Conservation (phyloP, 495 filamentous ascomycete species). For the Neurospora africana region DNA sequence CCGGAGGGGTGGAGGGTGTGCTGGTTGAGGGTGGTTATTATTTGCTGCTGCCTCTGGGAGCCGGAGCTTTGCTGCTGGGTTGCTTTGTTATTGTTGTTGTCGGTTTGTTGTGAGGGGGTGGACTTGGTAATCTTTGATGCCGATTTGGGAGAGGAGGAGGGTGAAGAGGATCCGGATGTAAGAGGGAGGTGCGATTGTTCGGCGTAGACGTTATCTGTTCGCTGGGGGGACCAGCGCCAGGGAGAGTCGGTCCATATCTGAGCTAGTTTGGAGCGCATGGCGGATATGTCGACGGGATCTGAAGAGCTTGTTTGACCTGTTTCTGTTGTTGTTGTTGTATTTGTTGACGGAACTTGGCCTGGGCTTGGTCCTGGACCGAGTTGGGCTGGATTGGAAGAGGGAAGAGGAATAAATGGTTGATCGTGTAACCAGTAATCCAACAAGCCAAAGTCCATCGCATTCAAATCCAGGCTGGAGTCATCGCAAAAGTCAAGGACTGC, state of each 20-base stretch:
- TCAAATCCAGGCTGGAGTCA: slow-evolving; percentile 46
- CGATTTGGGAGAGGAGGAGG: not conserved
- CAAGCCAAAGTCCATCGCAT: slow-evolving; percentile 48
- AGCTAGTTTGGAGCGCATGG: slow-evolving; percentile 23
- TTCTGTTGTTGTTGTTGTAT: not conserved
- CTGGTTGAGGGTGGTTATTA: not conserved
- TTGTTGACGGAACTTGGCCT: not conserved
- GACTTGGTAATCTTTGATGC: too few species aligned
- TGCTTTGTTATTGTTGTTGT: not conserved
- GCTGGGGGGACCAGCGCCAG: slow-evolving; percentile 44
- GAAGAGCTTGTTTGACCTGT: slow-evolving; percentile 9
- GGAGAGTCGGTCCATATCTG: slow-evolving; percentile 37
- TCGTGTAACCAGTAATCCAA: slow-evolving; percentile 38
- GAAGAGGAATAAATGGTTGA: not conserved
- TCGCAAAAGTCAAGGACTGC: slow-evolving; percentile 39
- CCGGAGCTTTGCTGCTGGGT: not conserved
- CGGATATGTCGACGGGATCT: slow-evolving; percentile 20
- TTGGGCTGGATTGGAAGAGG: not conserved
- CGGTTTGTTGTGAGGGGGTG: not conserved
- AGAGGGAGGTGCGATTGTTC: slow-evolving; percentile 47
- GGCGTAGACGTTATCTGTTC: slow-evolving; percentile 37
- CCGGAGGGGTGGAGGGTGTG: slow-evolving; percentile 36
- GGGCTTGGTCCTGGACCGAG: not conserved
- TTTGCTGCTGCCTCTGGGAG: not conserved
- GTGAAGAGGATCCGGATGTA: not conserved